Percentiles rank a stretch among this genome's conserved stretches.
Conservation (phyloP, 116 monocot species). For the Iris pallida region DNA sequence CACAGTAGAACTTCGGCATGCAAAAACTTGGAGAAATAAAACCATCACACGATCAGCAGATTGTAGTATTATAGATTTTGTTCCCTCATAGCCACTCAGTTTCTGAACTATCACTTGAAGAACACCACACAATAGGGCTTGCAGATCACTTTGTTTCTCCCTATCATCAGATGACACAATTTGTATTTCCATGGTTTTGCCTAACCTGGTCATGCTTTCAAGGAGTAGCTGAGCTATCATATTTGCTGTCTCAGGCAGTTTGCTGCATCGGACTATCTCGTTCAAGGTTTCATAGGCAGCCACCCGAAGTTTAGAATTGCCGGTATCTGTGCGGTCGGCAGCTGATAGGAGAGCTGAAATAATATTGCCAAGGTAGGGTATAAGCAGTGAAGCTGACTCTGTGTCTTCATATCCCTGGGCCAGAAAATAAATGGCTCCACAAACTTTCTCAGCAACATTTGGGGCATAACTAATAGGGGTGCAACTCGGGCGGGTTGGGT, state of each 20-base stretch:
- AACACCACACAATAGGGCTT: constrained; percentile 76
- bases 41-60: constrained; percentile 67
- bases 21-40: constrained; percentile 61
- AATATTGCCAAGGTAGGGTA: constrained; percentile 53
- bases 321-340: constrained; percentile 56
- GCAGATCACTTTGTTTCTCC: constrained; percentile 70
- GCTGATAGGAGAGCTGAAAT: constrained; percentile 55
- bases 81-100: constrained; percentile 39
- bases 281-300: constrained; percentile 72
- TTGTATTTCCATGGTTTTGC: constrained; percentile 44
- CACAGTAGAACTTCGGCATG: constrained; percentile 63
- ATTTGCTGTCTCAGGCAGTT: constrained; percentile 45
- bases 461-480: constrained; percentile 57
- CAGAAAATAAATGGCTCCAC: constrained; percentile 75
- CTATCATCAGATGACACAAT: constrained; percentile 55
- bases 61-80: constrained; percentile 48
- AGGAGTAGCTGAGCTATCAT: constrained; percentile 51
- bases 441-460: constrained; percentile 80
- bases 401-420: constrained; percentile 66
- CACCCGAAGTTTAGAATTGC: constrained; percentile 41
- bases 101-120: constrained; percentile 79
- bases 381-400: constrained; percentile 33
- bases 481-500: too few relatives aligned
- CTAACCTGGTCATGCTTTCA: constrained; percentile 48
- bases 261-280: constrained; percentile 64